These are phyloP conservation scores for Acanthamoeba healyi DNA, from an alignment of 208 protist species.

Conservation along the genomic window DNA sequence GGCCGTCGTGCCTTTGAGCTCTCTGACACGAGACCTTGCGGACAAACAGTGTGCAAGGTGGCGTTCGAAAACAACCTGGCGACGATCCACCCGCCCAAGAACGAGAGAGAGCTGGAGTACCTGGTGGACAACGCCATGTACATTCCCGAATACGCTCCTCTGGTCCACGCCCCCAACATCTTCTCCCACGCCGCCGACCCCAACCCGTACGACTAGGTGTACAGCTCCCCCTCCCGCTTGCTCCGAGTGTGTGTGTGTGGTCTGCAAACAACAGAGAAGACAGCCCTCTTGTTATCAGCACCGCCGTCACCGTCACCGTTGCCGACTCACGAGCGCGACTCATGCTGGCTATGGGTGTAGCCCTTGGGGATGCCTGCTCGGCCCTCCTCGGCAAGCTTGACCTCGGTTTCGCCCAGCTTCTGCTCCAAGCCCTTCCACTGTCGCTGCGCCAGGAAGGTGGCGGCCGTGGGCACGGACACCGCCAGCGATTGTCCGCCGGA, in stretches of 20 bases:
- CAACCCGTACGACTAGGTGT: conserved; percentile 24
- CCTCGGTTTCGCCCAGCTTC: conserved; percentile 81
- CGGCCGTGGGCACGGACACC: background rate
- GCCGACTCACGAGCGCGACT: background rate
- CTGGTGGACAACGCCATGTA: conserved; percentile 54
- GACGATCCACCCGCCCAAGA: conserved; percentile 16
- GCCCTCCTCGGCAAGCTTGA: conserved; percentile 73
- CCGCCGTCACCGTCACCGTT: no score
- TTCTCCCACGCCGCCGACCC: conserved; percentile 31
- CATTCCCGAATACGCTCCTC: conserved; percentile 22
- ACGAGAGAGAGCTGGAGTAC: background rate
- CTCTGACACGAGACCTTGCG: no score
- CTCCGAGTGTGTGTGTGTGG: no score
- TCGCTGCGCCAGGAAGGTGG: background rate
- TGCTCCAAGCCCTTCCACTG: conserved; percentile 77
- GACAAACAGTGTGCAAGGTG: background rate
- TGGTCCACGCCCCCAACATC: conserved; percentile 43
- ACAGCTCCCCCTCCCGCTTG: no score
- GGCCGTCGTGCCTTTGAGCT: no score
- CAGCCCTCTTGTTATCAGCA: no score
- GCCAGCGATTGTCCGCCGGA: conserved; percentile 63
- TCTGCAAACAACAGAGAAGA: no score
- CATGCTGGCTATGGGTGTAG: conserved; percentile 54
- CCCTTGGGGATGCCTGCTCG: conserved; percentile 73
- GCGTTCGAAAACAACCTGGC: conserved; percentile 3